phyloP scores from a whole-genome alignment of 2,329 filamentous ascomycete species.

The Neonectria ditissima region DNA sequence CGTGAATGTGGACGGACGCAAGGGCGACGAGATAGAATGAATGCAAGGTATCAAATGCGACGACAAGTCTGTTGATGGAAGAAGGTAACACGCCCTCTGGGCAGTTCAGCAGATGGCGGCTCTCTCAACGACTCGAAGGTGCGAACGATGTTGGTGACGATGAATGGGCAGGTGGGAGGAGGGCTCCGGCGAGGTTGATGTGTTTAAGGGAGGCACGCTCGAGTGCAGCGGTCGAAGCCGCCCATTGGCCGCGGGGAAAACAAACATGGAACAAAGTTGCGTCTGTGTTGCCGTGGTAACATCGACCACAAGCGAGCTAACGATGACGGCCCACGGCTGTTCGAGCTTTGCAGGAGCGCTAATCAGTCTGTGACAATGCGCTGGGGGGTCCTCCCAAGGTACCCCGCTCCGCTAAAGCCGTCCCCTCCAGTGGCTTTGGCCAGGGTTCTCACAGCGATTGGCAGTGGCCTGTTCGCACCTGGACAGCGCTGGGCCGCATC shows the following conservation, averaged over 20 bases:
- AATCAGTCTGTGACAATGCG: slow-evolving; percentile 46
- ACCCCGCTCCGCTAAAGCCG: slow-evolving; percentile 44
- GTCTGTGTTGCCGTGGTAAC: slow-evolving; percentile 46
- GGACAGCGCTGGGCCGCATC: slow-evolving; percentile 16
- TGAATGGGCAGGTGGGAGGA: slow-evolving; percentile 38
- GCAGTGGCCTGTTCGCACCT: not conserved
- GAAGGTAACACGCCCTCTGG: slow-evolving; percentile 41
- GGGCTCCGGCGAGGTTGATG: slow-evolving; percentile 44
- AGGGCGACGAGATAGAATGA: slow-evolving; percentile 31
- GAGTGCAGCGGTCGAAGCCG: slow-evolving; percentile 29
- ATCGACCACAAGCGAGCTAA: slow-evolving; percentile 25
- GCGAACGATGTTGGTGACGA: slow-evolving; percentile 43
- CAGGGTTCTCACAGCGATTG: slow-evolving; percentile 16
- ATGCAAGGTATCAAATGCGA: slow-evolving; percentile 43
- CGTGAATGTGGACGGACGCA: slow-evolving; percentile 29
- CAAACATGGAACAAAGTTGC: slow-evolving; percentile 43
- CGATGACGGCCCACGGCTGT: slow-evolving; percentile 19
- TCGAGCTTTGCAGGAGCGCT: slow-evolving; percentile 38
- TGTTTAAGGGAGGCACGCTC: slow-evolving; percentile 49
- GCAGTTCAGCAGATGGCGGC: slow-evolving; percentile 36
- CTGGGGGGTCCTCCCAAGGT: slow-evolving; percentile 27
- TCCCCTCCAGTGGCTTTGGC: slow-evolving; percentile 35
- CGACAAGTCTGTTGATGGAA: slow-evolving; percentile 37
- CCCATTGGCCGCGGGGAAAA: slow-evolving; percentile 49
- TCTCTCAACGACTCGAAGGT: slow-evolving; percentile 42